Percentiles rank a stretch among this genome's conserved stretches.
Conservation (phyloP, 352 stramenopile species). For the Phytophthora cryptogea region DNA sequence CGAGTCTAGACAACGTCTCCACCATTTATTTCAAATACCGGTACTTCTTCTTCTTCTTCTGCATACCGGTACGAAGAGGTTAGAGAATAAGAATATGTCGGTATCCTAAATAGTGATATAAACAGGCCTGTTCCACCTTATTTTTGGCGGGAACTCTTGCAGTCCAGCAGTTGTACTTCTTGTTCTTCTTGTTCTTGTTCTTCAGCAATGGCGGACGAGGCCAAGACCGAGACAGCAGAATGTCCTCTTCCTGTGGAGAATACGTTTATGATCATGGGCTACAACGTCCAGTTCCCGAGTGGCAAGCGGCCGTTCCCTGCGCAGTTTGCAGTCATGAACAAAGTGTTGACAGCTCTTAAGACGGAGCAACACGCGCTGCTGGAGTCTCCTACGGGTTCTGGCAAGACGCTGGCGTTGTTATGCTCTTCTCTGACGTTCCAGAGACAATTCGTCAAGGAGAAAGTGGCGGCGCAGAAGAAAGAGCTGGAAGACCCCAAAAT, state of each 20-base stretch:
- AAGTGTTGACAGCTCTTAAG: slow-evolving; percentile 82
- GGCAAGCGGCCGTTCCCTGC: slow-evolving; percentile 86
- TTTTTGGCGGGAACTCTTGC: too few species aligned
- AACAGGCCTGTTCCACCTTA: too few species aligned
- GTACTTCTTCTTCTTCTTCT: slow-evolving; percentile 4
- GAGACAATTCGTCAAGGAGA: slow-evolving; percentile 49
- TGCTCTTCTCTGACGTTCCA: slow-evolving; percentile 87
- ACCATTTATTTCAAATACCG: slow-evolving; percentile 1
- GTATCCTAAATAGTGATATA: too few species aligned
- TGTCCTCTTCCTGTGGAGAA: slow-evolving; percentile 11
- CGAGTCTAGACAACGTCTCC: slow-evolving; percentile 9
- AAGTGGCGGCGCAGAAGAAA: slow-evolving; percentile 20
- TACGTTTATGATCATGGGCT: slow-evolving; percentile 79
- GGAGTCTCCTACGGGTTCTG: slow-evolving; percentile 83
- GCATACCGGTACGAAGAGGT: too few species aligned
- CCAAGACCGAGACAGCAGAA: not conserved
- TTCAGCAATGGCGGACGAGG: slow-evolving; percentile 12
- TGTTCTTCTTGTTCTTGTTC: not conserved
- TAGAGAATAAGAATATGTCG: too few species aligned
- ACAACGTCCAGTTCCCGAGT: slow-evolving; percentile 75
- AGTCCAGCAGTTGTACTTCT: not conserved
- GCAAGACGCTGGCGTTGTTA: slow-evolving; percentile 86
- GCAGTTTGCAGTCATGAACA: slow-evolving; percentile 89
- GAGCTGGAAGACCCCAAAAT: slow-evolving; percentile 13
- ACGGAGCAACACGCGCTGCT: slow-evolving; percentile 80